A percentile compares a stretch with the other conserved stretches of the same genome.
These are phyloP conservation scores for Baffinella frigidus DNA, from an alignment of 208 protist species.

Conservation along the genomic window DNA sequence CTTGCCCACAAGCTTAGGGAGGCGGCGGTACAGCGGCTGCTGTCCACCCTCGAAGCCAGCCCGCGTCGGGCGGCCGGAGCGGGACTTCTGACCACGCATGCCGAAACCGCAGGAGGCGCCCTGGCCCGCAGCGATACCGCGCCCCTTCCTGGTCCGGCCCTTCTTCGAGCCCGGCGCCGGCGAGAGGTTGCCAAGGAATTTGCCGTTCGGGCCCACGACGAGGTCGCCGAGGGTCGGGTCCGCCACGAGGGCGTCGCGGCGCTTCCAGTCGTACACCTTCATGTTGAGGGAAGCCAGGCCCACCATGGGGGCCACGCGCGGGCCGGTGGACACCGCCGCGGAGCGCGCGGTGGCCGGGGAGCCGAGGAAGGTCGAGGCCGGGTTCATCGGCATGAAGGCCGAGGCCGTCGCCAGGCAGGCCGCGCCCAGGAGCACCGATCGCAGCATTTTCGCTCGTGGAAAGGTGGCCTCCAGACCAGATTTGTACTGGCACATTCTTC, in stretches of 20 bases:
- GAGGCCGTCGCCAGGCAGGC: too few relatives aligned
- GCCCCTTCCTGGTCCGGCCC: background rate
- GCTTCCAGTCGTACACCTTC: conserved; percentile 47
- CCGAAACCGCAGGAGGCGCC: conserved; percentile 46
- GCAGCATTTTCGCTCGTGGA: too few relatives aligned
- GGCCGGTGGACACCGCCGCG: background rate
- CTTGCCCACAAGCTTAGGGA: conserved; percentile 48
- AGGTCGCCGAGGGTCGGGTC: background rate
- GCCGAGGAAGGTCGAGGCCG: too few relatives aligned
- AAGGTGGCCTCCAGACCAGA: too few relatives aligned
- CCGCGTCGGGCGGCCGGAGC: background rate
- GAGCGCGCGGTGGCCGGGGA: too few relatives aligned
- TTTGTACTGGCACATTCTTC: too few relatives aligned
- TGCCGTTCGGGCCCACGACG: background rate
- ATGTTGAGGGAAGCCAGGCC: background rate
- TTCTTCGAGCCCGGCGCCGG: background rate
- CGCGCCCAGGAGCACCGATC: too few relatives aligned
- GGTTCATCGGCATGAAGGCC: too few relatives aligned
- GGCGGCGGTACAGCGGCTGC: conserved; percentile 35
- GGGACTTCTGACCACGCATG: conserved; percentile 59
- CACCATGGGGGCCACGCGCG: background rate
- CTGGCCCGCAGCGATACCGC: conserved; percentile 43
- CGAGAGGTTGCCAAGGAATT: background rate
- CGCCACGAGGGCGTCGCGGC: background rate
- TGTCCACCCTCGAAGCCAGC: conserved; percentile 45